Evolutionary conservation across 2,329 filamentous ascomycete species (phyloP).

Genomic region (Fusarium devonianum): DNA sequence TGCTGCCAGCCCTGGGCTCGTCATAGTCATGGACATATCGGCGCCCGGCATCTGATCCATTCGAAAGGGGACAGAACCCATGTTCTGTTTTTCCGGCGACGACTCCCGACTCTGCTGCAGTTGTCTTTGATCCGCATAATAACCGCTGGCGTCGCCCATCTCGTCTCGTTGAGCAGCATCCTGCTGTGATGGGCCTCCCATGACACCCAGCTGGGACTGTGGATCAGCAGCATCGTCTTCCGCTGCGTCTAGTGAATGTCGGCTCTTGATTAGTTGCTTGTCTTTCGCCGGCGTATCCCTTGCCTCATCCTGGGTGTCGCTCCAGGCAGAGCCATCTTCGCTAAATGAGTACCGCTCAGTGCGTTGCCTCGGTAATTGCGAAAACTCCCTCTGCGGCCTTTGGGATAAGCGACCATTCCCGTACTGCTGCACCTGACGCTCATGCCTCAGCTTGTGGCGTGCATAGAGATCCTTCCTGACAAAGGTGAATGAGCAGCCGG

Average conservation of each 20-base stretch:
- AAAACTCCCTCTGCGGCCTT: slow-evolving; percentile 38
- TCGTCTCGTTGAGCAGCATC: slow-evolving; percentile 26
- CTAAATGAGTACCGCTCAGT: slow-evolving; percentile 39
- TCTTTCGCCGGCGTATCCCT: slow-evolving; percentile 32
- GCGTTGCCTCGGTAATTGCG: slow-evolving; percentile 30
- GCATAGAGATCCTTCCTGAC: slow-evolving; percentile 42
- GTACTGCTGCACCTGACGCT: slow-evolving; percentile 39
- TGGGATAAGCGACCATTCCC: slow-evolving; percentile 40
- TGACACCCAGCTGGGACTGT: slow-evolving; percentile 4
- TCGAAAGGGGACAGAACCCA: slow-evolving; percentile 25
- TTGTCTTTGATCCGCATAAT: slow-evolving; percentile 30
- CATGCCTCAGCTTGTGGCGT: slow-evolving; percentile 40
- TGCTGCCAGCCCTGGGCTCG: slow-evolving; percentile 29
- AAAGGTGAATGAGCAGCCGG: slow-evolving; percentile 42
- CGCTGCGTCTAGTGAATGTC: slow-evolving; percentile 18
- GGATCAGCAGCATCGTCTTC: slow-evolving; percentile 8
- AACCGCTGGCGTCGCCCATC: slow-evolving; percentile 14
- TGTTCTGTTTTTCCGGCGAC: slow-evolving; percentile 32
- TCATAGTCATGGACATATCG: slow-evolving; percentile 34
- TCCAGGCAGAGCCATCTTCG: slow-evolving; percentile 41
- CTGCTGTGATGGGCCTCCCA: slow-evolving; percentile 17
- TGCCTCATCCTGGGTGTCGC: slow-evolving; percentile 40
- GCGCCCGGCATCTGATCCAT: slow-evolving; percentile 32
- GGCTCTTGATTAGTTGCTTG: slow-evolving; percentile 4
- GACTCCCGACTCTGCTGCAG: slow-evolving; percentile 37